A percentile compares a stretch with the other conserved stretches of the same genome.
Conservation (phyloP, 306 rosid genomes). For the Cucumis sativus region DNA sequence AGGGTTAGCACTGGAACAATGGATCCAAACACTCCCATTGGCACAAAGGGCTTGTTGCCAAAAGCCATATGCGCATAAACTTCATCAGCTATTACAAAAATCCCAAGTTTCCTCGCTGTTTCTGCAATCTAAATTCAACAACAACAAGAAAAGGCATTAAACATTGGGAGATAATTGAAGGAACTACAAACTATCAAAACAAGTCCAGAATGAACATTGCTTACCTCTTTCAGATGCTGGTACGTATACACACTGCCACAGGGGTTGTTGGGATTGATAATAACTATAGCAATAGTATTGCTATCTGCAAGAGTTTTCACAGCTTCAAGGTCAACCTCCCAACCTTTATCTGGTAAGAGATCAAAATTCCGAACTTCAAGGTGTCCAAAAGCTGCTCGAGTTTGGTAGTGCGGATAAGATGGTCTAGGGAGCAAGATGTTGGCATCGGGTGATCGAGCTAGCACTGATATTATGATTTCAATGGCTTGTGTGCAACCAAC, state of each 20-base stretch:
- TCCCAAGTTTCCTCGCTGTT: conserved; percentile 35
- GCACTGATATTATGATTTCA: conserved; percentile 34
- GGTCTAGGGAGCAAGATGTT: conserved; percentile 67
- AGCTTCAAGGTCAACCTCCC: conserved; percentile 55
- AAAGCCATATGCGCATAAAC: conserved; percentile 25
- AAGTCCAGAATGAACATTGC: not conserved
- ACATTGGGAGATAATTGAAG: not conserved
- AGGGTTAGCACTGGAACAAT: conserved; percentile 31
- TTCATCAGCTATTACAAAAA: conserved; percentile 30
- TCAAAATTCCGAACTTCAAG: conserved; percentile 52
- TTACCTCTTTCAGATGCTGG: conserved; percentile 46
- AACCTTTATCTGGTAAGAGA: conserved; percentile 41
- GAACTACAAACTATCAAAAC: not conserved
- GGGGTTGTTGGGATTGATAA: conserved; percentile 57
- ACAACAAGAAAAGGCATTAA: not conserved
- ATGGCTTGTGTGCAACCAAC: conserved; percentile 59
- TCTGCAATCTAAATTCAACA: conserved; percentile 21
- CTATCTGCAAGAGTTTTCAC: conserved; percentile 46
- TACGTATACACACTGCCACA: conserved; percentile 48
- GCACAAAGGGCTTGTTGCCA: conserved; percentile 31
- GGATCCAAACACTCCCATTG: conserved; percentile 32
- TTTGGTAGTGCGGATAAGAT: conserved; percentile 44
- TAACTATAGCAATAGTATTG: conserved; percentile 47
- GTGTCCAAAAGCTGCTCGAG: conserved; percentile 23
- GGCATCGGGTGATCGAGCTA: conserved; percentile 40